These are phyloP conservation scores for Fusarium annulatum DNA, from an alignment of 2,329 filamentous ascomycete genomes.

Conservation along the genomic window DNA sequence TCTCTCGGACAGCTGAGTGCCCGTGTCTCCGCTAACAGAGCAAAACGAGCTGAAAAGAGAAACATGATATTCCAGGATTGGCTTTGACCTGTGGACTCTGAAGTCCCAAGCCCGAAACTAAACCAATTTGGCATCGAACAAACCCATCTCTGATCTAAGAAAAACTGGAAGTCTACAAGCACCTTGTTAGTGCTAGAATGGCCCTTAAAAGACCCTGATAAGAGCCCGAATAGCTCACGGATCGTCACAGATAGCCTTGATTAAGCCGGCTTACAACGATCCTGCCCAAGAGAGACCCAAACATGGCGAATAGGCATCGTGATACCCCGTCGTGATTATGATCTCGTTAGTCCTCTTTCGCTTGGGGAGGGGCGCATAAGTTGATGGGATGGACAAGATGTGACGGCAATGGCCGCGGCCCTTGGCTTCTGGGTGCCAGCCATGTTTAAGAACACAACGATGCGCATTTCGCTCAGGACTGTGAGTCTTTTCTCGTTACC, in stretches of 20 bases:
- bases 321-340: conserved; percentile 22
- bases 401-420: conserved; percentile 6
- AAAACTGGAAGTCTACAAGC: conserved; percentile 25
- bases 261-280: conserved; percentile 22
- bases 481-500: conserved; percentile 8
- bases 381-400: conserved; percentile 28
- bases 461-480: conserved; percentile 3
- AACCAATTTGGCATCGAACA: conserved; percentile 28
- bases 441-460: conserved; percentile 37
- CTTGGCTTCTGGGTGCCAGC: conserved; percentile 7
- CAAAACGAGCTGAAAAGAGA: conserved; percentile 21
- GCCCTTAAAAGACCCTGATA: conserved; percentile 31
- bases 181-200: conserved; percentile 31
- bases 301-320: conserved; percentile 34
- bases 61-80: conserved; percentile 24
- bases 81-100: conserved; percentile 13
- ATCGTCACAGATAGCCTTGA: conserved; percentile 29
- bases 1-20: conserved; percentile 11
- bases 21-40: conserved; percentile 12
- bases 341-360: conserved; percentile 36
- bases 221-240: conserved; percentile 21
- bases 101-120: conserved; percentile 26
- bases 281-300: conserved; percentile 26
- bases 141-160: conserved; percentile 29
- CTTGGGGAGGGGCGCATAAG: conserved; percentile 24